Percentiles rank a stretch among this genome's conserved stretches.
Conservation (phyloP, 306 rosid genomes). For the Begonia masoniana region DNA sequence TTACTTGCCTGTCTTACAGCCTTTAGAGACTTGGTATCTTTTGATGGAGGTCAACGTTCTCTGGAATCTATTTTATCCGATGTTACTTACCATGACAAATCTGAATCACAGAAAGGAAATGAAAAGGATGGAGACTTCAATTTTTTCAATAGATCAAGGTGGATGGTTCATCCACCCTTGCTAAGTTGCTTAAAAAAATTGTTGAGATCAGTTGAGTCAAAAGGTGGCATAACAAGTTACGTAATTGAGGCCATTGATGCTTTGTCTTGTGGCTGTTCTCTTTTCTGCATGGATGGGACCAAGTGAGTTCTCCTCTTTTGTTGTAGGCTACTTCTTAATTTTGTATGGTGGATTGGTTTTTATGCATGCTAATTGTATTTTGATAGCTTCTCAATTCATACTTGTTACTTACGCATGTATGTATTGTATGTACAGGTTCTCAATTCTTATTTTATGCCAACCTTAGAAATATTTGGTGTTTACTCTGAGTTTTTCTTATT, state of each 20-base stretch:
- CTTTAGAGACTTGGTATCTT: constrained; percentile 58
- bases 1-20: constrained; percentile 69
- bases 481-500: no score
- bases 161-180: constrained; percentile 71
- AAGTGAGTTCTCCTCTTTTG: constrained; percentile 35
- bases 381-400: no score
- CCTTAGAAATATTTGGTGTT: no score
- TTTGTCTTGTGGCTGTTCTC: constrained; percentile 47
- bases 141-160: constrained; percentile 38
- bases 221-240: constrained; percentile 36
- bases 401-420: no score
- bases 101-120: constrained; percentile 29
- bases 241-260: constrained; percentile 53
- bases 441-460: no score
- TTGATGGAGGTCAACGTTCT: constrained; percentile 56
- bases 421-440: no score
- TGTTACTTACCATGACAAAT: constrained; percentile 23
- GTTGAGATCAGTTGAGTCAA: constrained; percentile 46
- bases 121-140: constrained; percentile 26
- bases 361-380: no score
- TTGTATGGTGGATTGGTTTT: no score
- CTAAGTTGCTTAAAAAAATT: constrained; percentile 55
- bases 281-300: constrained; percentile 58
- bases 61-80: constrained; percentile 30
- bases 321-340: constrained; percentile 10